Evolutionary conservation across 2,329 filamentous ascomycete species (phyloP), one percentile per base, ranked within the genome.

Genomic region (Fusarium vanettenii): DNA sequence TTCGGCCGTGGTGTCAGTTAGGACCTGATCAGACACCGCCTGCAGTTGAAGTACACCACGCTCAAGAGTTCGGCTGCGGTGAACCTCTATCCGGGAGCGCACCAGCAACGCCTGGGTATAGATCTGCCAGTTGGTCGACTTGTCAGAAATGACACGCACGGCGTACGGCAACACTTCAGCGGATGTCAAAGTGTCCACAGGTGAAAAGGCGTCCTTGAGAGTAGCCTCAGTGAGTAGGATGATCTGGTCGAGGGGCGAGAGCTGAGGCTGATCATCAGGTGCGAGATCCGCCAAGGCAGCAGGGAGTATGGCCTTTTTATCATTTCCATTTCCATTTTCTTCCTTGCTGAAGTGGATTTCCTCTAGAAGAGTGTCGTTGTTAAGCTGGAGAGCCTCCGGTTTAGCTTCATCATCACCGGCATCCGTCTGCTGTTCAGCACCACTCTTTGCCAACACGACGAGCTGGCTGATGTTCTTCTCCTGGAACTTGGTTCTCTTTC

Each of bases 101-200:
- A 98, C 94, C 0, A 99, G 87, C 10, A 99, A 87, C 0, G 95
- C 97, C 80, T 98, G 95, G 0, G 97, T 98, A 81, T 98, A 98
- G 37, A 98, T 92, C 82, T 98, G 97, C 97, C 97, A 99, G 82
- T 98, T 99, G 1, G 95, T 96, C 55, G 93, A 93, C 76, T 96
- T 95, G 70, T 97, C 95, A 10, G 93, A 90, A 2, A 99, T 88
- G 0, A 98, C 97, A 45, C 97, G 91, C 2, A 92, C 93, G 1
- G 97, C 97, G 80, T 96, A 99, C 0, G 97, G 97, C 1, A 97
- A 84, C 6, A 97, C 96, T 81, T 98, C 95, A 83, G 98, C 95
- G n/a, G 95, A 89, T 0, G 95, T 98, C 1, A 99, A 86, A 0
- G 94, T 92, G 80, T 98, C 93, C 1, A 91, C 88, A 0, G 97